A percentile compares a stretch with the other conserved stretches of the same genome.
Evolutionary conservation across 73 alveolate genomes (phyloP).

Genomic region (Blepharisma stoltei): DNA sequence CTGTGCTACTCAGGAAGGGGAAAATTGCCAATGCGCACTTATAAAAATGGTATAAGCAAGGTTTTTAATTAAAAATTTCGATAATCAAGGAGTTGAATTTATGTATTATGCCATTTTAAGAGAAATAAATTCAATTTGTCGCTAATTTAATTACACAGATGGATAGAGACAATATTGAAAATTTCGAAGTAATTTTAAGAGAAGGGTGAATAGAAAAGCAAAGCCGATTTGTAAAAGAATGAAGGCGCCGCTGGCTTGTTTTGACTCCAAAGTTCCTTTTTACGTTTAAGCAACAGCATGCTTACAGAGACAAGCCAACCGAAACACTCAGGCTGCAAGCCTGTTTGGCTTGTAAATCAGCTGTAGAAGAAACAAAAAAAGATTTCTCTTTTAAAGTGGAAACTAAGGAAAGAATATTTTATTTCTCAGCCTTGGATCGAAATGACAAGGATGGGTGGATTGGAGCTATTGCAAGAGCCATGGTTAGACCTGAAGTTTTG

Average conservation of each 20-base stretch:
- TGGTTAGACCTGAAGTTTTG: conserved; percentile 2
- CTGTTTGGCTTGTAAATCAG: neutral
- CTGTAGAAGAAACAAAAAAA: neutral
- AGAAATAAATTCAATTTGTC: no score
- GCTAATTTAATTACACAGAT: no score
- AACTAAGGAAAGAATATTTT: neutral
- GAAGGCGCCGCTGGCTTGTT: neutral
- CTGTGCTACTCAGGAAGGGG: no score
- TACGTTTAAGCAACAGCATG: neutral
- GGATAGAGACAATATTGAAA: neutral
- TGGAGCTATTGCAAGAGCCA: neutral
- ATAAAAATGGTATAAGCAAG: no score
- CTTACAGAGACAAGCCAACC: neutral
- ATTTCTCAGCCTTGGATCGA: neutral
- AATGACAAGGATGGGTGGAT: neutral
- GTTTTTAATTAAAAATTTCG: no score
- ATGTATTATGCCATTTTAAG: no score
- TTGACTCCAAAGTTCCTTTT: conserved; percentile 14
- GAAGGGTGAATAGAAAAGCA: conserved; percentile 7
- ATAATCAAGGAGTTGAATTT: no score
- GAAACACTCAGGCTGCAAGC: neutral
- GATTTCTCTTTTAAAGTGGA: neutral
- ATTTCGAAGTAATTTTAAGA: neutral
- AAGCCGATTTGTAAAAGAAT: neutral
- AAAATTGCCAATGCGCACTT: no score